Conservation (phyloP, 148 eudicot species). For the Selenicereus undatus region DNA sequence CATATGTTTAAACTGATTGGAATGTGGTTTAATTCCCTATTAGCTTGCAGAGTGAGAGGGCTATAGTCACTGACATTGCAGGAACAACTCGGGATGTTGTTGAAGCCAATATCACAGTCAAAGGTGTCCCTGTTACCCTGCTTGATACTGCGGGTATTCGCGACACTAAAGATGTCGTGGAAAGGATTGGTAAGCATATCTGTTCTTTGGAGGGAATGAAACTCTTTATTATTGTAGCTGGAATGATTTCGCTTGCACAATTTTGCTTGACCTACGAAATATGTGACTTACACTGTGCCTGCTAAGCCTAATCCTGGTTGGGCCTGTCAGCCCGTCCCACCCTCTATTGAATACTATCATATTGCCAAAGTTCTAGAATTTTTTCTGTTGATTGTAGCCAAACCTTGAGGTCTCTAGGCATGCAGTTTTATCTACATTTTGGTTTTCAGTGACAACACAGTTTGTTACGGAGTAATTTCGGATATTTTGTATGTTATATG, state of each 20-base stretch:
- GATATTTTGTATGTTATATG: not conserved
- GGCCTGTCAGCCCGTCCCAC: not conserved
- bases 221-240: not conserved
- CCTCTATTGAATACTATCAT: not conserved
- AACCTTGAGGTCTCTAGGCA: not conserved
- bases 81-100: constrained; percentile 95
- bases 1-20: constrained; percentile 25
- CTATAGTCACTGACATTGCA: constrained; percentile 96
- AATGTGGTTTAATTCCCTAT: constrained; percentile 42
- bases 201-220: not conserved
- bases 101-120: constrained; percentile 75
- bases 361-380: not conserved
- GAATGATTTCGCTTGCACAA: not conserved
- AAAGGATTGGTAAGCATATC: constrained; percentile 70
- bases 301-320: not conserved
- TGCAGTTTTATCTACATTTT: not conserved
- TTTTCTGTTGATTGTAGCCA: not conserved
- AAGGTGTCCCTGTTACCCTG: constrained; percentile 85
- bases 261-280: not conserved
- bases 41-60: constrained; percentile 99
- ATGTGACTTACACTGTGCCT: not conserved
- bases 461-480: not conserved
- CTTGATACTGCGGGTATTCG: constrained; percentile 99
- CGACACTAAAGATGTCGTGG: constrained; percentile 84
- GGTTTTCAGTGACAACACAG: not conserved